phyloP scores from a whole-genome alignment of 176 grass and related monocot genomes.

The Eragrostis nindensis region DNA sequence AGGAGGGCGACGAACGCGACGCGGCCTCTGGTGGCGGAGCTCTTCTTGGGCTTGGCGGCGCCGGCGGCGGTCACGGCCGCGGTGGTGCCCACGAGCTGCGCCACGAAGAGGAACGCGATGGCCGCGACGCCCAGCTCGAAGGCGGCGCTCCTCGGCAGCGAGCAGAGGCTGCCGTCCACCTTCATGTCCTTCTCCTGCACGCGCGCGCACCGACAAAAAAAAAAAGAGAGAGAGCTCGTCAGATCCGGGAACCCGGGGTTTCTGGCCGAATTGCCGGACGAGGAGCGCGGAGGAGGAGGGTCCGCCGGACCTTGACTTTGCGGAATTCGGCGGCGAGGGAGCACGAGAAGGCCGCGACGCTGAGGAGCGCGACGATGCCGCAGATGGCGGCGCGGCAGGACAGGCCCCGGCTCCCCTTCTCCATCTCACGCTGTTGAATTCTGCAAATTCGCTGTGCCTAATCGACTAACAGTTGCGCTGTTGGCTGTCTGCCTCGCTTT shows the following conservation, averaged over 20 bases:
- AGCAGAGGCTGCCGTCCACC: conserved; percentile 90
- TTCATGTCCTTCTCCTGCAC: conserved; percentile 75
- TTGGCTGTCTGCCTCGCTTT: neutral
- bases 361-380: conserved; percentile 53
- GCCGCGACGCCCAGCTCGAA: conserved; percentile 82
- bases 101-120: conserved; percentile 62
- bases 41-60: conserved; percentile 9
- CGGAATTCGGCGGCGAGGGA: conserved; percentile 86
- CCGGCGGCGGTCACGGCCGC: conserved; percentile 37
- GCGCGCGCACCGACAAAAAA: neutral
- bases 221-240: no score
- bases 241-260: conserved; percentile 42
- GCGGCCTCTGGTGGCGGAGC: conserved; percentile 11
- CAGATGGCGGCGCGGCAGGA: conserved; percentile 54
- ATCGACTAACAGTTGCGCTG: neutral
- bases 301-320: conserved; percentile 63
- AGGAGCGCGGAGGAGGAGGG: neutral
- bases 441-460: neutral
- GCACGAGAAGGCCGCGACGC: conserved; percentile 74
- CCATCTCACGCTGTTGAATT: conserved; percentile 24
- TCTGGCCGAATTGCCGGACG: neutral
- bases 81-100: conserved; percentile 79
- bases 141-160: conserved; percentile 68
- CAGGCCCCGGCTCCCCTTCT: conserved; percentile 29
- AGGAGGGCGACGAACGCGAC: conserved; percentile 49